Evolutionary conservation across 495 filamentous ascomycete species (phyloP), one percentile per base, ranked within the genome.

Genomic region (Trichoderma erinaceum): DNA sequence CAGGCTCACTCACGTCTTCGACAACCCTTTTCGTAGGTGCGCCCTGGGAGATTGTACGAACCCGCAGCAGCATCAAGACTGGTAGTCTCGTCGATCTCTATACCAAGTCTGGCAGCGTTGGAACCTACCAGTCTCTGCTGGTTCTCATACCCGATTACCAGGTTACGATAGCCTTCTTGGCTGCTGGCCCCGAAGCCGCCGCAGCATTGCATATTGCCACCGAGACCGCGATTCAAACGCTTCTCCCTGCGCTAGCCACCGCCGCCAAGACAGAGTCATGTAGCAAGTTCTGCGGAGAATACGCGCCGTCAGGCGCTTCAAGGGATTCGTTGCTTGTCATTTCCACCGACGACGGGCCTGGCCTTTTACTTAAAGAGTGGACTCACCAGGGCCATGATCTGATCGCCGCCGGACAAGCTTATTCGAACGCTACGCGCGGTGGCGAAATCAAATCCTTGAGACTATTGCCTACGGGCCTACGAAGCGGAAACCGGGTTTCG

Each of bases 1-100:
- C 85, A 0, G 15, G 46, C 3, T 68, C 81, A 3, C 76, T 80
- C 63, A 86, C 85, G n/a, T 78, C 83, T 0, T 79, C 79, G 3
- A 67, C 78, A 0, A 74, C 75, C 13, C 63, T 77, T 5, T 70
- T 75, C 10, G 74, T 87, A 27, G 86, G 86, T 10, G 77, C 78
- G 0, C 86, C 85, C 0, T 88, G 85, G 85, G 86, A 89, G 65
- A 87, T 87, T 27, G 69, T 71, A 12, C 75, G 77, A 41, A 74
- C 72, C 29, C 64, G 71, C 11, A 74, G 69, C 32, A 71, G 77
- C 38, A 80, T 77, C 11, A 66, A 65, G 12, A 77, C 79, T 44
- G 73, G 73, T 64, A 75, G 77, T 18, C 64, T 78, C 0, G 73
- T 83, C 41, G 83, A 86, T 27, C 72, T 86, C 25, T 87, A 87